Evolutionary conservation across 805 yeast genomes (phyloP).

Genomic region (Metschnikowia orientalis): DNA sequence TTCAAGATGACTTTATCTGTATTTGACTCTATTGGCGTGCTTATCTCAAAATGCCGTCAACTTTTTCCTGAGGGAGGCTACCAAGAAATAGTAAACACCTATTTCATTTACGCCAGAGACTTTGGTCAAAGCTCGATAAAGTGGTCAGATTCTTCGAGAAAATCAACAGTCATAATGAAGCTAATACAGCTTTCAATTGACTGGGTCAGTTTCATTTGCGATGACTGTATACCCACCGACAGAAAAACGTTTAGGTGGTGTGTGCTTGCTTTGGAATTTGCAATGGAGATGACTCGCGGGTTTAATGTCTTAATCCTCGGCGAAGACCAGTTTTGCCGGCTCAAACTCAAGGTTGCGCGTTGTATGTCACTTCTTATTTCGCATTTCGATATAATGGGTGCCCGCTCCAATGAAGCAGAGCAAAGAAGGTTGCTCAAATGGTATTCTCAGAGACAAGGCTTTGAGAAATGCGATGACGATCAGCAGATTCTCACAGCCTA

Average conservation of each 20-base stretch:
- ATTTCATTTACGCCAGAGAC: conserved; percentile 76
- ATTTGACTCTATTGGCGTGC: conserved; percentile 53
- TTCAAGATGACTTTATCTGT: conserved; percentile 64
- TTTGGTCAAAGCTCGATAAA: conserved; percentile 69
- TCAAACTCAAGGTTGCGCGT: conserved; percentile 83
- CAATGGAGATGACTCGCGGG: conserved; percentile 90
- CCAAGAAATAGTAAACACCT: conserved; percentile 72
- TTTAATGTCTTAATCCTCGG: conserved; percentile 78
- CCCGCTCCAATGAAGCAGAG: conserved; percentile 74
- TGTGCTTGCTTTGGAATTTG: conserved; percentile 91
- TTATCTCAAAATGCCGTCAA: conserved; percentile 51
- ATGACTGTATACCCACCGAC: conserved; percentile 92
- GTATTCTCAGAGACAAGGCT: conserved; percentile 50
- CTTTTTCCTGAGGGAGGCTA: conserved; percentile 49
- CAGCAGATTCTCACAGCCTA: conserved; percentile 44
- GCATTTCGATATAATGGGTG: conserved; percentile 98
- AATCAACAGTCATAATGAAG: conserved; percentile 64
- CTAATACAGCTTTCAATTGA: conserved; percentile 74
- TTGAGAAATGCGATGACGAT: conserved; percentile 41
- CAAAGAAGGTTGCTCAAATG: conserved; percentile 52
- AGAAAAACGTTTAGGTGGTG: conserved; percentile 93
- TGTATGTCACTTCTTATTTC: conserved; percentile 91
- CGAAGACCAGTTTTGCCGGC: conserved; percentile 65
- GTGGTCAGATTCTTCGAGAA: conserved; percentile 58
- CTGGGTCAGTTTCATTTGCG: conserved; percentile 91